Conservation (phyloP, 371 early-diverging fungal genomes). For the Syncephalastrum contaminatum region DNA sequence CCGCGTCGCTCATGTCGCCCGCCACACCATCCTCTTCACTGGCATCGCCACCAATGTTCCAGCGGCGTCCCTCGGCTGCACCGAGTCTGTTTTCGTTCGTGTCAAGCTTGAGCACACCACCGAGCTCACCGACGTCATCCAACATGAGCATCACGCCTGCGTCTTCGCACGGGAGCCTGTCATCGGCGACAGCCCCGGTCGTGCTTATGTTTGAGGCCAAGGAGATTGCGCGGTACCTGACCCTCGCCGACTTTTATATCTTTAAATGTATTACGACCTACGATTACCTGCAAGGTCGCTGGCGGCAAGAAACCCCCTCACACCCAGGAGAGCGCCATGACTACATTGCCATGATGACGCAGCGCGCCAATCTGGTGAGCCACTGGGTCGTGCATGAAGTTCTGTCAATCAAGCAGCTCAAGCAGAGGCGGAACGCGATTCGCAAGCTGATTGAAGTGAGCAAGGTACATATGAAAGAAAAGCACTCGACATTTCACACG, state of each 20-base stretch:
- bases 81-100: slow-evolving; percentile 26
- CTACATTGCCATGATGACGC: slow-evolving; percentile 37
- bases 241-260: slow-evolving; percentile 41
- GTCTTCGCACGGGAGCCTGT: background rate
- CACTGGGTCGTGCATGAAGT: slow-evolving; percentile 37
- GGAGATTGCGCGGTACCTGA: slow-evolving; percentile 39
- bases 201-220: slow-evolving; percentile 17
- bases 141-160: background rate
- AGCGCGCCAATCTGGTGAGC: slow-evolving; percentile 39
- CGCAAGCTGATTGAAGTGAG: slow-evolving; percentile 43
- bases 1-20: slow-evolving; percentile 6
- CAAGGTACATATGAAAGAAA: slow-evolving; percentile 20
- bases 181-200: slow-evolving; percentile 7
- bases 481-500: no score
- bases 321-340: background rate
- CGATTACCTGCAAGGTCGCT: slow-evolving; percentile 32
- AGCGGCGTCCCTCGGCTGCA: slow-evolving; percentile 22
- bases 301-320: slow-evolving; percentile 11
- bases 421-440: slow-evolving; percentile 23
- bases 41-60: slow-evolving; percentile 5
- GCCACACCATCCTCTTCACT: slow-evolving; percentile 12
- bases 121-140: slow-evolving; percentile 27
- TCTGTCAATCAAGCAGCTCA: slow-evolving; percentile 12
- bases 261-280: slow-evolving; percentile 40
- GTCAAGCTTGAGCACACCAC: slow-evolving; percentile 29